Evolutionary conservation across 148 eudicot species (phyloP), one percentile per base, ranked within the genome.

Genomic region (Camellia lanceoleosa): DNA sequence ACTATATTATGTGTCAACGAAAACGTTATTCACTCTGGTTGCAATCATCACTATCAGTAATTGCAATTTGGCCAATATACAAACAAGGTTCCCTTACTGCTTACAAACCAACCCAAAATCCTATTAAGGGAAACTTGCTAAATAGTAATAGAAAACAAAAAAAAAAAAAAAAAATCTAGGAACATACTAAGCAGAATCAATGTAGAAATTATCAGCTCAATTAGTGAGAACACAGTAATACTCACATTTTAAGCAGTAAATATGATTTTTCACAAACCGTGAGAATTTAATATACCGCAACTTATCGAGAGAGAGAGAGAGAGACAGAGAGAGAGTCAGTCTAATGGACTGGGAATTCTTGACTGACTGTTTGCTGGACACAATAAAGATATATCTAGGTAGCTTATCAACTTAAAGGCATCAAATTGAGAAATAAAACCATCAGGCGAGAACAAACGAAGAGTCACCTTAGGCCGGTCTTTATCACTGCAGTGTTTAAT

Each of bases 381-480:
- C 42, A 42, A 43, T 11, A 42, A 19, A 4, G 68, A 7, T 9
- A 30, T 30, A 13, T 42, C 19, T 23, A 44, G 55, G 68, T 54
- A 76, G 68, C 8, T 62, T 76, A 76, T 38, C 73, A 52, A 52
- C 63, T 51, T 68, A 3, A 80, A 78, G 69, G 58, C 68, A 80
- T 60, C 68, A 69, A 72, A 60, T 43, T 79, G 41, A 41, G 15
- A 71, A 12, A 71, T n/a, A 49, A 72, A 80, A 51, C 41, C 19
- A 71, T 71, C 30, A 7, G 47, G 52, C 23, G 15, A 80, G 64
- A 38, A 67, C 23, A 64, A 15, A 2, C 16, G 10, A n/a, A 56
- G 55, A n/a, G 2, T 69, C 71, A 95, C 98, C 93, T 89, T 83
- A 51, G 76, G 44, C 41, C 93, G 86, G 44, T 88, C 89, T 63